A percentile compares a stretch with the other conserved stretches of the same genome.
Evolutionary conservation across 495 filamentous ascomycete genomes (phyloP).

Genomic region (Neurospora sp.): DNA sequence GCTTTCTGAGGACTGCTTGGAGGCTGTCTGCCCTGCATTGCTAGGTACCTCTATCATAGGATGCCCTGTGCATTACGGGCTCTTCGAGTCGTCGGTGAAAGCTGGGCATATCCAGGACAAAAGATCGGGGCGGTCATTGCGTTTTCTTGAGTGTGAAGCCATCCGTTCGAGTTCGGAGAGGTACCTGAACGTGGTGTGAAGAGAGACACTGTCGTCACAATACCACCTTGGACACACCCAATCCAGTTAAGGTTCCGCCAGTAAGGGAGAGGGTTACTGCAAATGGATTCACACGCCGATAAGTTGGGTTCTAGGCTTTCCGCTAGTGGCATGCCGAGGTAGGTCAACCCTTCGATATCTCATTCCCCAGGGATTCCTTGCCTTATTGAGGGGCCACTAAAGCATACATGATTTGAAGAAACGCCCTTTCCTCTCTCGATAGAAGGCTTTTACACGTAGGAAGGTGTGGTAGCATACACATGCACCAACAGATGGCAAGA

Average conservation of each 20-base stretch:
- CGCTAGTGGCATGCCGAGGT: not conserved
- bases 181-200: no score
- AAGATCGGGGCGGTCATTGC: not conserved
- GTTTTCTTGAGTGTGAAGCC: not conserved
- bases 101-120: not conserved
- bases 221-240: not conserved
- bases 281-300: not conserved
- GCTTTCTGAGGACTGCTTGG: not conserved
- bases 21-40: not conserved
- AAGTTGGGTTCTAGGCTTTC: not conserved
- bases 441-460: not conserved
- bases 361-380: not conserved
- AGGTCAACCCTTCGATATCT: not conserved
- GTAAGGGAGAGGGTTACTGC: not conserved
- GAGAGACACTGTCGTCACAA: not conserved
- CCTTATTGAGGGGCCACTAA: not conserved
- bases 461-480: not conserved
- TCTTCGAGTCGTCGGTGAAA: not conserved
- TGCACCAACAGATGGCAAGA: not conserved
- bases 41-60: not conserved
- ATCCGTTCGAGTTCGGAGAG: not conserved
- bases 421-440: not conserved
- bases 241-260: not conserved
- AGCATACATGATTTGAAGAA: not conserved
- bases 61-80: not conserved